Evolutionary conservation across 2,329 filamentous ascomycete species (phyloP).

Genomic region (Apiospora koreana): DNA sequence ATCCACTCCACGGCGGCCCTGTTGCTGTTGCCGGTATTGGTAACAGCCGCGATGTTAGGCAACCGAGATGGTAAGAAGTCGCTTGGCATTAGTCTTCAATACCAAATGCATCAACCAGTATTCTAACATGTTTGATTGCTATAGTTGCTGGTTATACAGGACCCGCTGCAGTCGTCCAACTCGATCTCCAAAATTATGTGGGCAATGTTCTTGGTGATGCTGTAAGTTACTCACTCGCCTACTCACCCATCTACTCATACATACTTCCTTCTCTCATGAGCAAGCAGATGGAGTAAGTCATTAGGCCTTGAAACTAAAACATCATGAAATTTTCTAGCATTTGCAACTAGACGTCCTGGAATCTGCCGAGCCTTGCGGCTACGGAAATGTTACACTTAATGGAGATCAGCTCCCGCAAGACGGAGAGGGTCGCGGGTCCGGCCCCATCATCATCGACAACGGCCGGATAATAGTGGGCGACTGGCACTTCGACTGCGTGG

Average conservation of each 20-base stretch:
- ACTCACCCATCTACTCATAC: slow-evolving; percentile 11
- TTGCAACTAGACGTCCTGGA: slow-evolving; percentile 48
- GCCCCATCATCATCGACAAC: slow-evolving; percentile 39
- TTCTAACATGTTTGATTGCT: slow-evolving; percentile 8
- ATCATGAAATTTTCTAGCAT: slow-evolving; percentile 18
- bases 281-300: not conserved
- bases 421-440: slow-evolving; percentile 41
- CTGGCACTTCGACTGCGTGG: slow-evolving; percentile 51
- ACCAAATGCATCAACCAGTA: slow-evolving; percentile 19
- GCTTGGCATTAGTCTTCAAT: not conserved
- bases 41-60: not conserved
- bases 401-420: slow-evolving; percentile 43
- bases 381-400: slow-evolving; percentile 49
- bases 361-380: slow-evolving; percentile 46
- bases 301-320: not conserved
- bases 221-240: slow-evolving; percentile 22
- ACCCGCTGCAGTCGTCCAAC: slow-evolving; percentile 26
- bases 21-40: not conserved
- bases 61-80: not conserved
- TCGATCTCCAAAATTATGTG: slow-evolving; percentile 23
- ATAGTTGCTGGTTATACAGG: slow-evolving; percentile 16
- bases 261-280: slow-evolving; percentile 12
- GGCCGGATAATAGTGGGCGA: slow-evolving; percentile 41
- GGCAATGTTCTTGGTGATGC: slow-evolving; percentile 21
- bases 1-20: not conserved